phyloP scores from a whole-genome alignment of 306 rosid genomes.

The Cucurbita pepo region DNA sequence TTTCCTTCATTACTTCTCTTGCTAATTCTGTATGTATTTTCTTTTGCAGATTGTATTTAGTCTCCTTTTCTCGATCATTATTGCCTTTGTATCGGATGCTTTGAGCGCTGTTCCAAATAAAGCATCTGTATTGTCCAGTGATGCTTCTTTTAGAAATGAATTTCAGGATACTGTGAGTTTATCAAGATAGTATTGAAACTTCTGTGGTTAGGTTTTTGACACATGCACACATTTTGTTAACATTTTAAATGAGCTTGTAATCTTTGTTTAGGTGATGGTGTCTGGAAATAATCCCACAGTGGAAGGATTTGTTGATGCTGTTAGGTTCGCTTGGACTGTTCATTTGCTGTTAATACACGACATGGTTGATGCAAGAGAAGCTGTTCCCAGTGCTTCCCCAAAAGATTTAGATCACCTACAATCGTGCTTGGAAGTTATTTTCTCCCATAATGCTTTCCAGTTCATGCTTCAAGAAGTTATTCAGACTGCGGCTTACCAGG shows the following conservation, averaged over 20 bases:
- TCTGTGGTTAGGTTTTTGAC: slow-evolving; percentile 1
- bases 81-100: slow-evolving; percentile 74
- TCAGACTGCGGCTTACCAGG: slow-evolving; percentile 82
- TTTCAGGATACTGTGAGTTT: slow-evolving; percentile 67
- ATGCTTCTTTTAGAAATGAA: slow-evolving; percentile 59
- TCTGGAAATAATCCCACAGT: slow-evolving; percentile 57
- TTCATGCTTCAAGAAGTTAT: slow-evolving; percentile 72
- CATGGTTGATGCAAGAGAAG: slow-evolving; percentile 37
- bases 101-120: slow-evolving; percentile 75
- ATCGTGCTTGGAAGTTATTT: slow-evolving; percentile 67
- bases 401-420: slow-evolving; percentile 44
- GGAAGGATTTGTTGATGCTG: slow-evolving; percentile 56
- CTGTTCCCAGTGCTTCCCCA: slow-evolving; percentile 43
- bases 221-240: not conserved
- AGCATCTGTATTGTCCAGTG: slow-evolving; percentile 58
- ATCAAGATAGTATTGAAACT: slow-evolving; percentile 4
- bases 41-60: slow-evolving; percentile 71
- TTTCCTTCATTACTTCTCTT: not conserved
- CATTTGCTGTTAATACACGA: slow-evolving; percentile 76
- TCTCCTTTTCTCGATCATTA: slow-evolving; percentile 77
- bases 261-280: slow-evolving; percentile 46
- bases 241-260: not conserved
- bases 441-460: slow-evolving; percentile 67
- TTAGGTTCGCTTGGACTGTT: slow-evolving; percentile 86
- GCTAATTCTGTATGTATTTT: not conserved